Percentiles rank a stretch among this genome's conserved stretches.
phyloP scores from a whole-genome alignment of 2,329 filamentous ascomycete genomes.

The Microsporum canis region DNA sequence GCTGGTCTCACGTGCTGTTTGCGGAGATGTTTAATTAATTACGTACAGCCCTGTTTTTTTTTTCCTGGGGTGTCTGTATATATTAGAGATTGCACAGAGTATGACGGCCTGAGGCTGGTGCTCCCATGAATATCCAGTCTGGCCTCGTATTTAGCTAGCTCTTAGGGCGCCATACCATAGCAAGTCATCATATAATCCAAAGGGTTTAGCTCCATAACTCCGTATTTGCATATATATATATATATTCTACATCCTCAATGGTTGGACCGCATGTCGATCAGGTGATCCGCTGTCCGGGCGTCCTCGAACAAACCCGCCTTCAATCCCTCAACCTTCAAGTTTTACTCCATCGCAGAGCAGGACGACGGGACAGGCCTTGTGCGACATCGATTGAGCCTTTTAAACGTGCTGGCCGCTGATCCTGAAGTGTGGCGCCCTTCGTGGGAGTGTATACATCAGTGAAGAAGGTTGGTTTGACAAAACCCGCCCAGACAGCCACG shows the following conservation, averaged over 20 bases:
- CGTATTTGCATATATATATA: too few relatives aligned
- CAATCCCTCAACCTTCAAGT: not conserved
- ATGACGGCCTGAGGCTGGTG: not conserved
- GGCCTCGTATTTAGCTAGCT: not conserved
- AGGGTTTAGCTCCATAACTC: too few relatives aligned
- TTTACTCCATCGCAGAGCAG: not conserved
- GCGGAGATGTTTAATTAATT: not conserved
- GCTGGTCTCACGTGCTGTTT: not conserved
- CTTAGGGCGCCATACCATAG: not conserved
- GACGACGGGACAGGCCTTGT: not conserved
- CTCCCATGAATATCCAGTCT: not conserved
- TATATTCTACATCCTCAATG: not conserved
- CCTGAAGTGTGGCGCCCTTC: not conserved
- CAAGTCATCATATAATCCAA: too few relatives aligned
- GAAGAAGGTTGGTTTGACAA: not conserved
- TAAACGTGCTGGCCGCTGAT: constrained; percentile 1
- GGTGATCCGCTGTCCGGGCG: not conserved
- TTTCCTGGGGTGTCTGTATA: too few relatives aligned
- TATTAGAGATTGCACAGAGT: too few relatives aligned
- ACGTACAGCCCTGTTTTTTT: not conserved
- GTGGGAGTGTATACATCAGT: not conserved
- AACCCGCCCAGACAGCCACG: not conserved
- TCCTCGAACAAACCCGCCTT: not conserved
- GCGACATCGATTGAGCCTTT: not conserved
- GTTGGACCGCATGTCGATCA: not conserved